These are phyloP conservation scores for Aspergillus bombycis DNA, from an alignment of 2,329 filamentous ascomycete species.

Conservation along the genomic window DNA sequence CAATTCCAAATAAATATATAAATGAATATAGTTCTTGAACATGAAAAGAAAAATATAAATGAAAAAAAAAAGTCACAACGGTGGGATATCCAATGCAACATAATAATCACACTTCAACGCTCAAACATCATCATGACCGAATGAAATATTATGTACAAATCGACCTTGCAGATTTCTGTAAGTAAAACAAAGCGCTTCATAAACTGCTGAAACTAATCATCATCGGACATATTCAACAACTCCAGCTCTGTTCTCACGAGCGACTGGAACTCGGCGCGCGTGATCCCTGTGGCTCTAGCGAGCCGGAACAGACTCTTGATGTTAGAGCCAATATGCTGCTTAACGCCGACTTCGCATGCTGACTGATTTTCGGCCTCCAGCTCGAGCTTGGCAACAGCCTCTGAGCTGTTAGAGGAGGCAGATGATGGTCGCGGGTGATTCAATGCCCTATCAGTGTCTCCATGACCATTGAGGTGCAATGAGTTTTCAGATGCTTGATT, in stretches of 20 bases:
- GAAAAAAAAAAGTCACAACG: not conserved
- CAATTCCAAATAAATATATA: constrained; percentile 2
- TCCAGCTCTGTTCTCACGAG: constrained; percentile 64
- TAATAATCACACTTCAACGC: constrained; percentile 21
- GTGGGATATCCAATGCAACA: constrained; percentile 1
- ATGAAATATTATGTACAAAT: constrained; percentile 10
- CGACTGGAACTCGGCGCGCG: constrained; percentile 61
- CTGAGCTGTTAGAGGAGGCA: constrained; percentile 47
- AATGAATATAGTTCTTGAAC: no score
- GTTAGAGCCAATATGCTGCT: constrained; percentile 65
- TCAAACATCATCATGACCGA: constrained; percentile 12
- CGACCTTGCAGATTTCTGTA: not conserved
- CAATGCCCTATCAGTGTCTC: constrained; percentile 33
- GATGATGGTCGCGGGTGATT: constrained; percentile 49
- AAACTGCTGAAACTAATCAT: constrained; percentile 26
- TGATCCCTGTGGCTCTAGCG: constrained; percentile 61
- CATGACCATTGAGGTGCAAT: constrained; percentile 27
- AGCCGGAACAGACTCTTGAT: constrained; percentile 67
- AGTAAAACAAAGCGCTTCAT: constrained; percentile 1
- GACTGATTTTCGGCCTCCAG: constrained; percentile 54
- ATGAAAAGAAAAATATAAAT: not conserved
- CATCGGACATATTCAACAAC: constrained; percentile 59
- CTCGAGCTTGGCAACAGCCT: constrained; percentile 59
- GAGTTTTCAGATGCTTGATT: constrained; percentile 22
- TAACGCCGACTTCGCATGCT: constrained; percentile 62